Evolutionary conservation across 1,284 basidiomycete genomes (phyloP).

Genomic region (Austroboletus novae-zelandiae): DNA sequence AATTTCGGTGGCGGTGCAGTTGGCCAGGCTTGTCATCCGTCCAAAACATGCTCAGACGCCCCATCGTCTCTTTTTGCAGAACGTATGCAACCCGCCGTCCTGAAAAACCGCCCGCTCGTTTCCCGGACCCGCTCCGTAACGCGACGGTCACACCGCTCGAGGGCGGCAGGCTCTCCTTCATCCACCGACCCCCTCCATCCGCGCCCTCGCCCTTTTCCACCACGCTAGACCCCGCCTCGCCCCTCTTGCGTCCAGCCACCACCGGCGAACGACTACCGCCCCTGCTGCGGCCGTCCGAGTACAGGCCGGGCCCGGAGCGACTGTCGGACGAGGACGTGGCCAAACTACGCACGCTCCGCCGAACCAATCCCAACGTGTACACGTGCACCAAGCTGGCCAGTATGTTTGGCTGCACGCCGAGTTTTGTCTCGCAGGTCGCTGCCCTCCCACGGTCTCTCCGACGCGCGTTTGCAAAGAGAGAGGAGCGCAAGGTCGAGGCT

Average conservation of each 20-base stretch:
- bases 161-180: conserved; percentile 64
- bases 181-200: conserved; percentile 74
- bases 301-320: conserved; percentile 35
- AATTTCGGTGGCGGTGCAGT: conserved; percentile 6
- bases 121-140: conserved; percentile 62
- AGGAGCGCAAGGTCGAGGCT: conserved; percentile 40
- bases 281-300: conserved; percentile 42
- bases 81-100: conserved; percentile 47
- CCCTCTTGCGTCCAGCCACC: conserved; percentile 48
- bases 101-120: conserved; percentile 55
- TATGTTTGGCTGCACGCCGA: conserved; percentile 55
- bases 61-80: conserved; percentile 14
- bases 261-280: conserved; percentile 38
- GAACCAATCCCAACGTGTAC: conserved; percentile 48
- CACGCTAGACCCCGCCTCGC: conserved; percentile 64
- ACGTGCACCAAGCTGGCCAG: conserved; percentile 52
- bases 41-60: conserved; percentile 22
- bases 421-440: conserved; percentile 56
- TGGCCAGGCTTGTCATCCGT: not conserved
- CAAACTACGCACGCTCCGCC: conserved; percentile 56
- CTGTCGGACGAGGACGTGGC: conserved; percentile 53
- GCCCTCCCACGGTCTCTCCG: conserved; percentile 49
- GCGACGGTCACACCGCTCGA: conserved; percentile 55
- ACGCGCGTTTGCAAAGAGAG: conserved; percentile 35
- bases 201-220: conserved; percentile 68